Evolutionary conservation across 2,329 filamentous ascomycete species (phyloP).

Genomic region (Davidsoniella australis): DNA sequence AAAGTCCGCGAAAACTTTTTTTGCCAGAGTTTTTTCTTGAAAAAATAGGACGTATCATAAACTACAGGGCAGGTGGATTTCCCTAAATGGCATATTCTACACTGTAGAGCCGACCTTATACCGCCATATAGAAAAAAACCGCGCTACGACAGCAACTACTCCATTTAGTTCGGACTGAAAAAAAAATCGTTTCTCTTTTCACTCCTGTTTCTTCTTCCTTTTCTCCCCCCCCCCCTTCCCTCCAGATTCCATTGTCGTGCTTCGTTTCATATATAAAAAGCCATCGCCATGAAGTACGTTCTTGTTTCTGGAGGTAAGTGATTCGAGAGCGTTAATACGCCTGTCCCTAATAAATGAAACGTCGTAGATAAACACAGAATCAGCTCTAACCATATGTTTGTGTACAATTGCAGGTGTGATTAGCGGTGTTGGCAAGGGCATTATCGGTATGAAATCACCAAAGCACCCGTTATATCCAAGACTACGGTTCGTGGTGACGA

Average conservation of each 20-base stretch:
- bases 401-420: constrained; percentile 20
- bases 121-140: neutral
- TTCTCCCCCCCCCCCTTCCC: constrained; percentile 12
- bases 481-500: neutral
- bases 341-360: constrained; percentile 12
- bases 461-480: neutral
- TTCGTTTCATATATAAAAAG: constrained; percentile 5
- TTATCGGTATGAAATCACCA: constrained; percentile 13
- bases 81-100: no score
- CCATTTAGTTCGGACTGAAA: constrained; percentile 10
- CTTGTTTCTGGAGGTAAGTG: constrained; percentile 55
- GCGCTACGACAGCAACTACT: constrained; percentile 3
- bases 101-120: no score
- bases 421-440: constrained; percentile 31
- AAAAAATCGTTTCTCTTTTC: constrained; percentile 7
- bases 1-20: no score
- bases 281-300: constrained; percentile 58
- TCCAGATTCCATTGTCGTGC: constrained; percentile 11
- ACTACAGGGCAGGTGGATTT: no score
- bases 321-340: constrained; percentile 9
- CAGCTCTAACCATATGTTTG: constrained; percentile 3
- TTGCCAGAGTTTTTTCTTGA: no score
- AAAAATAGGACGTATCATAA: no score
- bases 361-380: neutral
- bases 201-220: constrained; percentile 10